phyloP scores from a whole-genome alignment of 2,329 filamentous ascomycete species.

The Ascochyta clinopodiicola region DNA sequence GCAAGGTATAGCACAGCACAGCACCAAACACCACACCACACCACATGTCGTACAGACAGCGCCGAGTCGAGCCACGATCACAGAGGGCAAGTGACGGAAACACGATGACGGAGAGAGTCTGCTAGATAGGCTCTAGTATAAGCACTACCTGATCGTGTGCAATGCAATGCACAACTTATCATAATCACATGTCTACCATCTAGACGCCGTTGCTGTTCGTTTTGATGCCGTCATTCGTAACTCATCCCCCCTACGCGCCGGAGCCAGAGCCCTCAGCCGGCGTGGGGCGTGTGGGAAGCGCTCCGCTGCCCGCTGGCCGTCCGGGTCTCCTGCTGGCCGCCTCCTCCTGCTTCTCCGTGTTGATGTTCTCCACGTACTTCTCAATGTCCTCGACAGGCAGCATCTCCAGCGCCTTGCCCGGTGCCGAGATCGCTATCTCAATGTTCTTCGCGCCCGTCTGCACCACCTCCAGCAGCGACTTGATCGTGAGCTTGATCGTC shows the following conservation, averaged over 20 bases:
- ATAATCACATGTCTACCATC: conserved; percentile 32
- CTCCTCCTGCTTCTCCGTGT: conserved; percentile 99
- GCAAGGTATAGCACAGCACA: background rate
- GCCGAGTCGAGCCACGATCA: conserved; percentile 10
- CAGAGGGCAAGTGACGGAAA: background rate
- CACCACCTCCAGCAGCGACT: conserved; percentile 96
- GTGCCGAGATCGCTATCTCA: conserved; percentile 97
- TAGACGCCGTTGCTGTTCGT: conserved; percentile 42
- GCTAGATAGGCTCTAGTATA: conserved; percentile 38
- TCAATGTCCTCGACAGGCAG: conserved; percentile 96
- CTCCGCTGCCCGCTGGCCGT: conserved; percentile 69
- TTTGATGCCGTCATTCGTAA: conserved; percentile 32
- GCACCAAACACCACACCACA: background rate
- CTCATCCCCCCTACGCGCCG: conserved; percentile 27
- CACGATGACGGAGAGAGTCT: background rate
- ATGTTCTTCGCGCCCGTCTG: conserved; percentile 99
- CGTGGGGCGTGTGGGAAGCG: conserved; percentile 73
- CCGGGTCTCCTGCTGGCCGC: conserved; percentile 87
- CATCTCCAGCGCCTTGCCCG: conserved; percentile 90
- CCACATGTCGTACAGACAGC: conserved; percentile 11
- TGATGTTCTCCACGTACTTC: conserved; percentile 96
- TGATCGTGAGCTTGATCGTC: conserved; percentile 96
- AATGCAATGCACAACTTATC: conserved; percentile 37
- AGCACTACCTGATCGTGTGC: conserved; percentile 27
- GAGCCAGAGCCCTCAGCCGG: conserved; percentile 47